Percentiles rank a stretch among this genome's conserved stretches.
Conservation (phyloP, 2,329 filamentous ascomycete genomes). For the Penicillium sp. region DNA sequence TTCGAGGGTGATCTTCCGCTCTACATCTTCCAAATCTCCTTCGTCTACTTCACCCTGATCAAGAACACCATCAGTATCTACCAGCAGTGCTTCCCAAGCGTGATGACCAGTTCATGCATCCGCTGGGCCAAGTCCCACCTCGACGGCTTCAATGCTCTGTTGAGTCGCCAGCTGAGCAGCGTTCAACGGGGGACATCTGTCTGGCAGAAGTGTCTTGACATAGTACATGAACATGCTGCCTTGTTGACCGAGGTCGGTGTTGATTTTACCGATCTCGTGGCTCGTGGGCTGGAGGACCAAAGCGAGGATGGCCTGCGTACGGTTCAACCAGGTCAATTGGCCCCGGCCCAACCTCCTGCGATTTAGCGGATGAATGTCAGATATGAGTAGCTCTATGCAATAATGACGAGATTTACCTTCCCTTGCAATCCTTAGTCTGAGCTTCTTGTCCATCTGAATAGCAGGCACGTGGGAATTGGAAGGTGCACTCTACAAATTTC, state of each 20-base stretch:
- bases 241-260: slow-evolving; percentile 83
- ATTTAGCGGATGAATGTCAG: background rate
- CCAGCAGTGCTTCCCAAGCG: slow-evolving; percentile 79
- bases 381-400: background rate
- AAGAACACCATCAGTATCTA: slow-evolving; percentile 90
- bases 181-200: slow-evolving; percentile 73
- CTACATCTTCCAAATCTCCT: slow-evolving; percentile 94
- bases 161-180: slow-evolving; percentile 83
- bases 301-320: slow-evolving; percentile 26
- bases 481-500: too few relatives aligned
- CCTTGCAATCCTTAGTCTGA: too few relatives aligned
- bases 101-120: slow-evolving; percentile 91
- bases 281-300: slow-evolving; percentile 50
- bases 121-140: slow-evolving; percentile 98
- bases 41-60: slow-evolving; percentile 92
- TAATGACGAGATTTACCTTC: background rate
- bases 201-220: slow-evolving; percentile 81
- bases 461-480: too few relatives aligned
- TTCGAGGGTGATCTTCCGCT: slow-evolving; percentile 91
- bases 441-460: too few relatives aligned
- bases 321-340: slow-evolving; percentile 18
- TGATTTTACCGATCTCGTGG: slow-evolving; percentile 83
- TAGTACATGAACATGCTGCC: slow-evolving; percentile 76
- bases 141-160: slow-evolving; percentile 82
- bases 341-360: background rate